Evolutionary conservation across 2,329 filamentous ascomycete genomes (phyloP).

Genomic region (Ceratocystiopsis sp.): DNA sequence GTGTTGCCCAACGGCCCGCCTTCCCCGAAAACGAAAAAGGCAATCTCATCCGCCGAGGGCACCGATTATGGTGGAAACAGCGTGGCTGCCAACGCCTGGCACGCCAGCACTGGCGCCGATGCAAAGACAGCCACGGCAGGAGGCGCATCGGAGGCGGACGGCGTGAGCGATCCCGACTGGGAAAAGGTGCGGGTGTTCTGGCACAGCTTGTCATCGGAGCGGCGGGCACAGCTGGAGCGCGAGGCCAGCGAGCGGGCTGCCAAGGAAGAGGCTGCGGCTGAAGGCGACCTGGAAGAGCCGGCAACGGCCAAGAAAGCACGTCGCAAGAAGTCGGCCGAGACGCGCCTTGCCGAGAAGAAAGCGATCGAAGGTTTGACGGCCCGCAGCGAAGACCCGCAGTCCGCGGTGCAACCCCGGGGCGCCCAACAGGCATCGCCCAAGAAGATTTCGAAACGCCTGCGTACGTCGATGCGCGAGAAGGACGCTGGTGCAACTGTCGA

Average conservation of each 20-base stretch:
- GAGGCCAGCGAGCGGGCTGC: slow-evolving; percentile 26
- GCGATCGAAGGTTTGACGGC: slow-evolving; percentile 16
- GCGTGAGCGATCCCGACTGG: slow-evolving; percentile 35
- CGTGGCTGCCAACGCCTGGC: too few species aligned
- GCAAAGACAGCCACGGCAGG: background rate
- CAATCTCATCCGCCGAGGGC: too few species aligned
- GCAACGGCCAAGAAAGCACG: slow-evolving; percentile 19
- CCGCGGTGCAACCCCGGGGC: too few species aligned
- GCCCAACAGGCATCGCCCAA: too few species aligned
- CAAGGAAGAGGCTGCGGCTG: slow-evolving; percentile 28
- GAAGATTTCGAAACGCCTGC: too few species aligned
- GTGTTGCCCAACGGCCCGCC: too few species aligned
- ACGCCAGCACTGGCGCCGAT: too few species aligned
- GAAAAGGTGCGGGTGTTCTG: slow-evolving; percentile 52
- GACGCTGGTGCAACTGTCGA: too few species aligned
- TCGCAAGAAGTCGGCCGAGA: slow-evolving; percentile 24
- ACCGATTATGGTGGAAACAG: too few species aligned
- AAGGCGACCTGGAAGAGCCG: slow-evolving; percentile 24
- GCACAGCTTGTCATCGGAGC: slow-evolving; percentile 45
- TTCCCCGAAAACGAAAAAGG: too few species aligned
- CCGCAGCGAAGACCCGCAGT: too few species aligned
- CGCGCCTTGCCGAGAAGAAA: slow-evolving; percentile 22
- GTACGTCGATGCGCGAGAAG: too few species aligned
- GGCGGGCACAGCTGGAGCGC: slow-evolving; percentile 42
- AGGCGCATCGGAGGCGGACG: background rate